phyloP scores from a whole-genome alignment of 2,329 filamentous ascomycete genomes.

The Colletotrichum caudatum region DNA sequence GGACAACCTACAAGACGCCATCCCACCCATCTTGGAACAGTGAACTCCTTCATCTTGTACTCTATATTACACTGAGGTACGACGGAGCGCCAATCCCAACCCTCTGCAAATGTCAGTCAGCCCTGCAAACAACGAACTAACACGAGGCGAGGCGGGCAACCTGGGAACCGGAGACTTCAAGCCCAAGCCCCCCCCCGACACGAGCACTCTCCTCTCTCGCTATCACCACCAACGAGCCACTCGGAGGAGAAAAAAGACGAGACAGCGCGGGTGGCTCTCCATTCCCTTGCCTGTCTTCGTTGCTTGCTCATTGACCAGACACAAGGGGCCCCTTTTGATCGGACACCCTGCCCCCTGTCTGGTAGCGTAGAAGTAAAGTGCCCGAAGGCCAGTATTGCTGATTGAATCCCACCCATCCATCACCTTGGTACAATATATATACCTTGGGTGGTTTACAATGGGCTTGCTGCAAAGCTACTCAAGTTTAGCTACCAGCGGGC shows the following conservation, averaged over 20 bases:
- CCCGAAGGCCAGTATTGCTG: neutral
- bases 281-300: neutral
- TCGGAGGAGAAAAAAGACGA: neutral
- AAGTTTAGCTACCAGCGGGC: neutral
- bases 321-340: slow-evolving; percentile 15
- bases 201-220: slow-evolving; percentile 9
- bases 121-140: slow-evolving; percentile 33
- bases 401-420: neutral
- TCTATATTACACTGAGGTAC: neutral
- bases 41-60: slow-evolving; percentile 8
- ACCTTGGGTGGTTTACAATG: neutral
- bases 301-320: slow-evolving; percentile 12
- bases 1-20: slow-evolving; percentile 20
- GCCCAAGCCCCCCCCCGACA: slow-evolving; percentile 2
- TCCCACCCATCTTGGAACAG: slow-evolving; percentile 34
- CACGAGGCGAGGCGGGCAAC: neutral
- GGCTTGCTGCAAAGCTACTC: neutral
- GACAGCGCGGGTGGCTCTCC: slow-evolving; percentile 5
- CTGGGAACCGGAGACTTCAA: neutral
- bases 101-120: slow-evolving; percentile 29
- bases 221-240: slow-evolving; percentile 11
- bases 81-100: slow-evolving; percentile 23
- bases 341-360: neutral
- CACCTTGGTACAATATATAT: neutral
- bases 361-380: neutral